A percentile compares a stretch with the other conserved stretches of the same genome.
Evolutionary conservation across 2,329 filamentous ascomycete genomes (phyloP).

Genomic region (Colletotrichum abscissum): DNA sequence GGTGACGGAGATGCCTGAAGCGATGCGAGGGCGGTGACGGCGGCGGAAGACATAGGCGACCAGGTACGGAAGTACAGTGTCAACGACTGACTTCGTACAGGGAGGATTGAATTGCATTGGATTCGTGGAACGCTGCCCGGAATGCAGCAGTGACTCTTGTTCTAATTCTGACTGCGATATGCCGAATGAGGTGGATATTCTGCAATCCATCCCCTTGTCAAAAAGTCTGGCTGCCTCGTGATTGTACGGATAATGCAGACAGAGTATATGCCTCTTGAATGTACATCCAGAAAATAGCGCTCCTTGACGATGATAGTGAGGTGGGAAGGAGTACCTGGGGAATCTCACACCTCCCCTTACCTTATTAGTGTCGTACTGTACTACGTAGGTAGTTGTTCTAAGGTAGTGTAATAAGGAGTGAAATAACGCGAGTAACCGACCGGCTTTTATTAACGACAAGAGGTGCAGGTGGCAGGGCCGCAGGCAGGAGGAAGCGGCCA

Average conservation of each 20-base stretch:
- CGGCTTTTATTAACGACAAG: not conserved
- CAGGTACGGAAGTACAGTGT: not conserved
- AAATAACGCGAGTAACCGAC: constrained; percentile 1
- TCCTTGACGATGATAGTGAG: not conserved
- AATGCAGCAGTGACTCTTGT: constrained; percentile 17
- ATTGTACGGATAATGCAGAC: not conserved
- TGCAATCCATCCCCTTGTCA: not conserved
- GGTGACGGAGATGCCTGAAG: constrained; percentile 4
- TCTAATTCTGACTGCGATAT: not conserved
- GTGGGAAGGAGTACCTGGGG: not conserved
- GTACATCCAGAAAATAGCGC: constrained; percentile 26
- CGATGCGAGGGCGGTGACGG: constrained; percentile 8
- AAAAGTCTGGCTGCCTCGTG: constrained; percentile 9
- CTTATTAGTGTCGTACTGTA: not conserved
- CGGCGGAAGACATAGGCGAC: constrained; percentile 2
- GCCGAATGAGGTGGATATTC: constrained; percentile 7
- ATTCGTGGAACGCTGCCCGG: not conserved
- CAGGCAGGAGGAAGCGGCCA: constrained; percentile 1
- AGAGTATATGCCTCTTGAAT: not conserved
- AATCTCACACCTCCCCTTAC: not conserved
- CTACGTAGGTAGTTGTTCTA: not conserved
- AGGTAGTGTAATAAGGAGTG: not conserved
- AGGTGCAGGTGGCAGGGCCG: not conserved
- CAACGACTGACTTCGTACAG: not conserved
- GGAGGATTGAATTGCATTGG: not conserved